A percentile compares a stretch with the other conserved stretches of the same genome.
These are phyloP conservation scores for Kandelia obovata DNA, from an alignment of 345 rosid genomes.

Conservation along the genomic window DNA sequence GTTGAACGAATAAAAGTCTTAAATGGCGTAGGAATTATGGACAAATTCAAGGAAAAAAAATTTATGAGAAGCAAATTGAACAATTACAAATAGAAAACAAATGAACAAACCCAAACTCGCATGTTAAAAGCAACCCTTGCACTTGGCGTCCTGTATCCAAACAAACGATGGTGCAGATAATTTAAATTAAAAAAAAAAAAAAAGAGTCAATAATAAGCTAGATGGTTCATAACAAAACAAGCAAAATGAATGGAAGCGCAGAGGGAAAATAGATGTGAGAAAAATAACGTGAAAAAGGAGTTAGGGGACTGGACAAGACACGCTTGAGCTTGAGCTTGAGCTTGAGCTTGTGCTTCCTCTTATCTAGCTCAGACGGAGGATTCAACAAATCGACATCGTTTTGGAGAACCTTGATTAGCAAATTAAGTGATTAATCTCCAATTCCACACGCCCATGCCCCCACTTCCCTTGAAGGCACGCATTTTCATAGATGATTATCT, in stretches of 20 bases:
- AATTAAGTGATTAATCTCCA: background rate
- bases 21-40: too few relatives aligned
- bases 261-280: too few relatives aligned
- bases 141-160: background rate
- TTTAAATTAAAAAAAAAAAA: too few relatives aligned
- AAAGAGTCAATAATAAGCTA: background rate
- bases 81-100: too few relatives aligned
- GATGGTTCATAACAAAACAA: background rate
- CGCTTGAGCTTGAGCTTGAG: background rate
- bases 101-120: background rate
- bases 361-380: constrained; percentile 14
- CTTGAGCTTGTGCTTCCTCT: background rate
- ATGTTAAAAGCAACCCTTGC: background rate
- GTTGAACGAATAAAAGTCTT: too few relatives aligned
- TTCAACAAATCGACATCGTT: constrained; percentile 18
- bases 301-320: background rate
- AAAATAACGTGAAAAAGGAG: background rate
- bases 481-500: too few relatives aligned
- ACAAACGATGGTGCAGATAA: background rate
- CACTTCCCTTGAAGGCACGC: background rate
- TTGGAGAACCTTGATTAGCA: constrained; percentile 11
- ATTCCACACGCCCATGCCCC: background rate
- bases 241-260: too few relatives aligned
- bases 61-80: too few relatives aligned
- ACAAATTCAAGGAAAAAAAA: too few relatives aligned